phyloP scores from a whole-genome alignment of 108 stramenopile genomes.

The Cyclotella kingstonii region DNA sequence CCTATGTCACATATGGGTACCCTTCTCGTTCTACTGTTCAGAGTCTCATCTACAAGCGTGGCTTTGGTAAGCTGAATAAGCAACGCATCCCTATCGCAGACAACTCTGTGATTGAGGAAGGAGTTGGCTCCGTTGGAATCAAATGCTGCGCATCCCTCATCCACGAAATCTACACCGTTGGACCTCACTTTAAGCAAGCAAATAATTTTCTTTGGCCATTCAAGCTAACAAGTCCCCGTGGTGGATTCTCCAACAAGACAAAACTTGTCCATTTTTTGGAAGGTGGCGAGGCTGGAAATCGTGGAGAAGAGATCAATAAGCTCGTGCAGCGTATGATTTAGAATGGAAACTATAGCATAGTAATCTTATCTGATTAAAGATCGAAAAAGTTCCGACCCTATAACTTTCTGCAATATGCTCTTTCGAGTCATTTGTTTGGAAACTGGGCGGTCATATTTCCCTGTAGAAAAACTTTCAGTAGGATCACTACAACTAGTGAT shows the following conservation, averaged over 20 bases:
- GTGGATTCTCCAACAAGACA: conserved; percentile 96
- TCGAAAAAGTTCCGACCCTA: conserved; percentile 86
- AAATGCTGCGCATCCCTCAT: conserved; percentile 92
- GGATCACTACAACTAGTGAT: no score
- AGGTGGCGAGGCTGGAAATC: conserved; percentile 98
- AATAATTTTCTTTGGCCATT: conserved; percentile 99
- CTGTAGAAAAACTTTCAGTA: no score
- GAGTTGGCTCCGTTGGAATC: conserved; percentile 79
- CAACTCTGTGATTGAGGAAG: conserved; percentile 93
- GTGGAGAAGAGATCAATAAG: conserved; percentile 95
- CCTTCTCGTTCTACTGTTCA: conserved; percentile 93
- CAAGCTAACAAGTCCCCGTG: conserved; percentile 97
- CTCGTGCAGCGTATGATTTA: conserved; percentile 94
- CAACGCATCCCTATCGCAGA: conserved; percentile 95
- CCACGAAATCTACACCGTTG: conserved; percentile 96
- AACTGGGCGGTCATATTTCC: conserved; percentile 47
- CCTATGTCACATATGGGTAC: conserved; percentile 98
- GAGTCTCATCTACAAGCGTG: conserved; percentile 99
- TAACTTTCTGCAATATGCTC: conserved; percentile 23
- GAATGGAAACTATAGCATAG: conserved; percentile 22
- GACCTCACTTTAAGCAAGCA: conserved; percentile 98
- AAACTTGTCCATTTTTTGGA: conserved; percentile 99
- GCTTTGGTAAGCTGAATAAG: conserved; percentile 98
- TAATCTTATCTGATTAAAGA: conserved; percentile 49
- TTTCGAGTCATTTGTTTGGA: conserved; percentile 2